Evolutionary conservation across 805 yeast genomes (phyloP).

Genomic region (Pichia sporocuriosa): DNA sequence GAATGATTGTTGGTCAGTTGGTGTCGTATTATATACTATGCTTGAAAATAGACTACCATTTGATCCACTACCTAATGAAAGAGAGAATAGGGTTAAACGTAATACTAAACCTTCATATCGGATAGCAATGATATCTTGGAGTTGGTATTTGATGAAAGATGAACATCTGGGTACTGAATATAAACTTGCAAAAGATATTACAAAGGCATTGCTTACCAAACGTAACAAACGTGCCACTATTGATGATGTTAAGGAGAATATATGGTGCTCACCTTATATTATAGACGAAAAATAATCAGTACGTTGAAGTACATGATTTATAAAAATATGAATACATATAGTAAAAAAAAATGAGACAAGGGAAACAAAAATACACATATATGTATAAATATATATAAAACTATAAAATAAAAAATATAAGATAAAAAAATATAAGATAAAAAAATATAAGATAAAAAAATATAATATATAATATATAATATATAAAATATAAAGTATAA

Average conservation of each 20-base stretch:
- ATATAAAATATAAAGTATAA: too few species aligned
- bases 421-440: not conserved
- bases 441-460: too few species aligned
- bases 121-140: constrained; percentile 90
- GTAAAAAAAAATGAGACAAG: too few species aligned
- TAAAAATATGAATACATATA: too few species aligned
- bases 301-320: too few species aligned
- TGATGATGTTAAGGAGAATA: constrained; percentile 13
- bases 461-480: too few species aligned
- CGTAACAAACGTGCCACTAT: constrained; percentile 28
- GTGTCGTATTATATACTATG: constrained; percentile 80
- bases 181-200: constrained; percentile 40
- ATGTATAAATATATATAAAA: too few species aligned
- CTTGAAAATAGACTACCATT: constrained; percentile 87
- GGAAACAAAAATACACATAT: too few species aligned
- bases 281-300: not conserved
- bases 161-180: constrained; percentile 16
- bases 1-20: constrained; percentile 92
- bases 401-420: too few species aligned
- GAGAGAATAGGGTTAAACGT: constrained; percentile 38
- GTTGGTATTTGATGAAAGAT: constrained; percentile 54
- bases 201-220: constrained; percentile 42
- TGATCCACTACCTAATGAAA: constrained; percentile 66
- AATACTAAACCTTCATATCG: constrained; percentile 69
- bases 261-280: constrained; percentile 28